Evolutionary conservation across 257 asterid species (phyloP).

Genomic region (Sherardia arvensis): DNA sequence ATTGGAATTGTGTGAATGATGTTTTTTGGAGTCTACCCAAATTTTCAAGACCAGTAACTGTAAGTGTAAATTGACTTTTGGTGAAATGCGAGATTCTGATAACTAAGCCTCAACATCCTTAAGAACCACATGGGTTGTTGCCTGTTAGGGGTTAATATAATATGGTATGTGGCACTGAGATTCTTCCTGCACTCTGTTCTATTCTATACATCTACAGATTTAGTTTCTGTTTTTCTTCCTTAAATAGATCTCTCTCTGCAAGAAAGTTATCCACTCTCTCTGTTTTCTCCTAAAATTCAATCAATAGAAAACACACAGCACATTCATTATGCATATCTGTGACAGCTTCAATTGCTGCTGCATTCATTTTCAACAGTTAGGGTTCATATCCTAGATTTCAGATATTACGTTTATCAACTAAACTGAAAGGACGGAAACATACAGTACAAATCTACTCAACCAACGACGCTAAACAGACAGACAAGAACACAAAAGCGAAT

Average conservation of each 20-base stretch:
- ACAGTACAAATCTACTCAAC: not conserved
- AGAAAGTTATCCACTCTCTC: no score
- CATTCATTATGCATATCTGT: not conserved
- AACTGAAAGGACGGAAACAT: not conserved
- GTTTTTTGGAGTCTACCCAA: not conserved
- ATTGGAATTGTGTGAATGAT: not conserved
- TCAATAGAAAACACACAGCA: not conserved
- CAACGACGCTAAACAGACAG: not conserved
- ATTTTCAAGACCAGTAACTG: not conserved
- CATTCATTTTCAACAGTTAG: not conserved
- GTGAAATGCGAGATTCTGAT: not conserved
- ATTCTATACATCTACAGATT: constrained; percentile 4
- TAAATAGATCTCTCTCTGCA: not conserved
- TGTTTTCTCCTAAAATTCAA: not conserved
- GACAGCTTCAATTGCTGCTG: not conserved
- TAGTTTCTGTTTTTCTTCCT: constrained; percentile 1
- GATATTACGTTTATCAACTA: not conserved
- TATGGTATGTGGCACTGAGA: constrained; percentile 10
- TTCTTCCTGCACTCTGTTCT: constrained; percentile 12
- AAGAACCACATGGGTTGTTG: constrained; percentile 21
- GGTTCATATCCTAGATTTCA: not conserved
- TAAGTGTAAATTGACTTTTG: not conserved
- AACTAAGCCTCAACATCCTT: not conserved
- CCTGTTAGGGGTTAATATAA: not conserved
- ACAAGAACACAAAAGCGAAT: not conserved